Conservation (phyloP, 805 yeast genomes). For the Saccharomycopsis malanga region DNA sequence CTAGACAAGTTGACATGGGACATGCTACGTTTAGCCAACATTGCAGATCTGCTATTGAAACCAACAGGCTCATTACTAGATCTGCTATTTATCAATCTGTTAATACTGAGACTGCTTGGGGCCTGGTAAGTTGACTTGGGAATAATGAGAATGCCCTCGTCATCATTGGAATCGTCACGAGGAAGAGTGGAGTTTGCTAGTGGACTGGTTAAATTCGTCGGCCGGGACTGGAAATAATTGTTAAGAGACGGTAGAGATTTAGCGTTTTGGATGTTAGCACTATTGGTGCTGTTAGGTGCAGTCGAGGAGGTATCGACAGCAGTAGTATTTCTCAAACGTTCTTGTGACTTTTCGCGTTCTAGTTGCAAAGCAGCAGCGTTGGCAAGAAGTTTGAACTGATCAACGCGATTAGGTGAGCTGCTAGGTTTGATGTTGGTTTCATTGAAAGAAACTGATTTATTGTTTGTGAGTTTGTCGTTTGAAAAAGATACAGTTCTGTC, state of each 20-base stretch:
- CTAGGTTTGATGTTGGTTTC: too few relatives aligned
- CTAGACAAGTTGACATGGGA: conserved; percentile 3
- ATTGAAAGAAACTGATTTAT: not conserved
- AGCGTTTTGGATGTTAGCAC: conserved; percentile 6
- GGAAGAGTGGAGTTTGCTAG: not conserved
- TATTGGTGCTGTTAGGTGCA: not conserved
- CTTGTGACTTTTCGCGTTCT: conserved; percentile 15
- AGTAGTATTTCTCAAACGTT: not conserved
- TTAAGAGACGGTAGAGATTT: conserved; percentile 16
- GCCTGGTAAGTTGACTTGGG: conserved; percentile 3
- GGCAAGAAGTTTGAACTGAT: conserved; percentile 20
- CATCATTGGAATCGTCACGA: not conserved
- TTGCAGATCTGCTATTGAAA: not conserved
- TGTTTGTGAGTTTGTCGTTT: not conserved
- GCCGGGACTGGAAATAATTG: conserved; percentile 2
- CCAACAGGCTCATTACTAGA: not conserved
- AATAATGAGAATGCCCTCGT: conserved; percentile 16
- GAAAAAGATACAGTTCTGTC: not conserved
- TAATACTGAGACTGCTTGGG: not conserved
- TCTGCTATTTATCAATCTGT: conserved; percentile 3
- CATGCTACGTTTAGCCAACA: not conserved
- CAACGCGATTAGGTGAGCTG: conserved; percentile 3
- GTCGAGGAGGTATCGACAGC: not conserved
- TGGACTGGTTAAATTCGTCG: not conserved
- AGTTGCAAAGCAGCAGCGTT: conserved; percentile 21